Conservation (phyloP, 768 basidiomycete genomes). For the Fomitopsis serialis region DNA sequence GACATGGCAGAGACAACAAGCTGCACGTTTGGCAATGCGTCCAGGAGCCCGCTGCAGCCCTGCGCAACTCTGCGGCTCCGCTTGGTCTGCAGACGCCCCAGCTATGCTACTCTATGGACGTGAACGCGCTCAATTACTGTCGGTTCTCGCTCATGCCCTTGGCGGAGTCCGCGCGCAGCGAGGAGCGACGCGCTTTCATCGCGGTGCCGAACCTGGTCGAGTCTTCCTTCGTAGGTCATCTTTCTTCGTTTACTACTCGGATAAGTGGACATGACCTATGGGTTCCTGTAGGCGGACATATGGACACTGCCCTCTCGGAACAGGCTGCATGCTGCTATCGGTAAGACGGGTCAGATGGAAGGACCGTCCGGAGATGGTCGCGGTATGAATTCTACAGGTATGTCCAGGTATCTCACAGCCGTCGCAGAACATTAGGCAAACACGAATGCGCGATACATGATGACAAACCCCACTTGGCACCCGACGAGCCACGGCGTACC, state of each 20-base stretch:
- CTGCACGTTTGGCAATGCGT: conserved; percentile 67
- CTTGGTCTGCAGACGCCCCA: conserved; percentile 44
- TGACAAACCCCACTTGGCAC: too few species aligned
- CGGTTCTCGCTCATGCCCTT: conserved; percentile 66
- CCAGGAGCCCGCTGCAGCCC: conserved; percentile 26
- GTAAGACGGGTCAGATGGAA: conserved; percentile 38
- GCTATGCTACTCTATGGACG: conserved; percentile 68
- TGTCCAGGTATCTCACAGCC: too few species aligned
- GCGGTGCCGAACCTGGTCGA: conserved; percentile 88
- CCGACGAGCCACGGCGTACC: too few species aligned
- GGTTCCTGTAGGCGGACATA: conserved; percentile 66
- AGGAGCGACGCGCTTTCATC: conserved; percentile 35
- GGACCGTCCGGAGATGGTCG: conserved; percentile 38
- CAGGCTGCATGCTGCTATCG: conserved; percentile 82
- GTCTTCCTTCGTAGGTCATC: conserved; percentile 61
- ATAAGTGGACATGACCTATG: background rate
- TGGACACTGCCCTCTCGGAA: conserved; percentile 69
- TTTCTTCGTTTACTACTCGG: background rate
- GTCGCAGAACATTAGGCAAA: too few species aligned
- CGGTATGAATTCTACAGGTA: conserved; percentile 54
- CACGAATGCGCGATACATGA: too few species aligned
- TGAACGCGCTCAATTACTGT: conserved; percentile 94
- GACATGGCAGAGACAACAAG: conserved; percentile 85
- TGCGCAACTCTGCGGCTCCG: conserved; percentile 52
- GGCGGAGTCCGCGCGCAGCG: conserved; percentile 12